Evolutionary conservation across 805 yeast genomes (phyloP).

Genomic region (Candida ascalaphidarum): DNA sequence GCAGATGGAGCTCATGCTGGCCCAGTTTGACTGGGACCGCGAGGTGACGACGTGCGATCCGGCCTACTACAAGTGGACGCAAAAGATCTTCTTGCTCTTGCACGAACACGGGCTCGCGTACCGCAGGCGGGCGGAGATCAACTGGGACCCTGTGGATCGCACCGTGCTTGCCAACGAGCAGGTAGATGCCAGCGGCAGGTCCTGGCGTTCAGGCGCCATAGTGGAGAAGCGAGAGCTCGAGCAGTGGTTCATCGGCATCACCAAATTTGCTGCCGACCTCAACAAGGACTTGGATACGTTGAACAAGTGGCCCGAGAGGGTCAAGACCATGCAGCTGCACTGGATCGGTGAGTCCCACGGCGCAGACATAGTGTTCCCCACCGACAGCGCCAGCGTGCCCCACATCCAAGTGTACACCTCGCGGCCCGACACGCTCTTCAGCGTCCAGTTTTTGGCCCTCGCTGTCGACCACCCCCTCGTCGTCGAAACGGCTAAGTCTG

Average conservation of each 20-base stretch:
- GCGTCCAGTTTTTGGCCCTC: slow-evolving; percentile 77
- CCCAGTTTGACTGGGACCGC: slow-evolving; percentile 89
- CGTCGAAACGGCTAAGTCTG: slow-evolving; percentile 21
- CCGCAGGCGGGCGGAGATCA: slow-evolving; percentile 77
- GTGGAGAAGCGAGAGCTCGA: slow-evolving; percentile 76
- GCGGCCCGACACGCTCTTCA: slow-evolving; percentile 78
- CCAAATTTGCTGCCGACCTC: slow-evolving; percentile 66
- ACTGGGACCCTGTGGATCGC: slow-evolving; percentile 96
- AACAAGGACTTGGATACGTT: slow-evolving; percentile 55
- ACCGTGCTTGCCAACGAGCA: slow-evolving; percentile 96
- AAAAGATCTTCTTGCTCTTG: slow-evolving; percentile 68
- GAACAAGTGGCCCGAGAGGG: slow-evolving; percentile 80
- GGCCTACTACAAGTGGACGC: slow-evolving; percentile 90
- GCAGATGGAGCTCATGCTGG: slow-evolving; percentile 72
- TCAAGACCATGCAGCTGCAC: slow-evolving; percentile 80
- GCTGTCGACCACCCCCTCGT: slow-evolving; percentile 65
- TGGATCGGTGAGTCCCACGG: slow-evolving; percentile 94
- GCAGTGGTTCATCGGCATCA: slow-evolving; percentile 93
- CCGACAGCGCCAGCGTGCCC: slow-evolving; percentile 8
- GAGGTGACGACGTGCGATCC: slow-evolving; percentile 83
- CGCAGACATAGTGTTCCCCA: slow-evolving; percentile 52
- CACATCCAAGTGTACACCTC: slow-evolving; percentile 66
- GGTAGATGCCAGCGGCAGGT: slow-evolving; percentile 81
- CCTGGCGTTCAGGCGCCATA: slow-evolving; percentile 96
- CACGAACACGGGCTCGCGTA: slow-evolving; percentile 78